Evolutionary conservation across 495 filamentous ascomycete genomes (phyloP).

Genomic region (Clohesyomyces aquaticus): DNA sequence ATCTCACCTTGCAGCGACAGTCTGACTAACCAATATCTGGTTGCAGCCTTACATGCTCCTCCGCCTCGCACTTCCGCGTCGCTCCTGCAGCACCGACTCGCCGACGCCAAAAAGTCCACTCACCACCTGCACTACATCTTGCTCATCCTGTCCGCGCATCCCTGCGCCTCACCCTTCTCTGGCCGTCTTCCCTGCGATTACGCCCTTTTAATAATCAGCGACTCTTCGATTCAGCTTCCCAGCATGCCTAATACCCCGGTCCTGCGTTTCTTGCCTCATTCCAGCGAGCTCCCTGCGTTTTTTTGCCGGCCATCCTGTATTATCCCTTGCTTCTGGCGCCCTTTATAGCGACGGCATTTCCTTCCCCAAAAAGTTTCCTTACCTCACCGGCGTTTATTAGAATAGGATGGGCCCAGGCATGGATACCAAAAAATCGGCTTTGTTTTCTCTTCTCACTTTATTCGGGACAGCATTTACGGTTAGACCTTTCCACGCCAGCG

Average conservation of each 20-base stretch:
- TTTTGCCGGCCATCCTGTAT: neutral
- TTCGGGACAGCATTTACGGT: conserved; percentile 30
- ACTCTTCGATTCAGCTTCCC: conserved; percentile 27
- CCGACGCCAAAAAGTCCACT: conserved; percentile 8
- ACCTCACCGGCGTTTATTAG: conserved; percentile 37
- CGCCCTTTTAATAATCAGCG: conserved; percentile 42
- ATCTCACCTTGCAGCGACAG: conserved; percentile 32
- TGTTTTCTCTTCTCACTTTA: conserved; percentile 27
- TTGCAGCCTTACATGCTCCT: conserved; percentile 37
- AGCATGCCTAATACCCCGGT: conserved; percentile 39
- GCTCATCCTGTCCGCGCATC: no score
- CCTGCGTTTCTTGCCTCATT: conserved; percentile 22
- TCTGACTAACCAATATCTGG: conserved; percentile 31
- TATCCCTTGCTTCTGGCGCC: conserved; percentile 23
- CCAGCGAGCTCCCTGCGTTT: conserved; percentile 20
- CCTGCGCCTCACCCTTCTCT: conserved; percentile 6
- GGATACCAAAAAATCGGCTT: conserved; percentile 41
- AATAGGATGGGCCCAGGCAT: conserved; percentile 39
- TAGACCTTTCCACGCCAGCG: conserved; percentile 39
- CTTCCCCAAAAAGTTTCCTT: conserved; percentile 23
- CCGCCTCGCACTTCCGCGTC: conserved; percentile 5
- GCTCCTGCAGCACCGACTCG: conserved; percentile 2
- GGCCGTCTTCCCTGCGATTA: conserved; percentile 25
- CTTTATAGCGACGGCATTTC: conserved; percentile 20
- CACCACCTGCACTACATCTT: no score